Conservation (phyloP, 1,139 yeast species). For the Yamadazyma blattariae region DNA sequence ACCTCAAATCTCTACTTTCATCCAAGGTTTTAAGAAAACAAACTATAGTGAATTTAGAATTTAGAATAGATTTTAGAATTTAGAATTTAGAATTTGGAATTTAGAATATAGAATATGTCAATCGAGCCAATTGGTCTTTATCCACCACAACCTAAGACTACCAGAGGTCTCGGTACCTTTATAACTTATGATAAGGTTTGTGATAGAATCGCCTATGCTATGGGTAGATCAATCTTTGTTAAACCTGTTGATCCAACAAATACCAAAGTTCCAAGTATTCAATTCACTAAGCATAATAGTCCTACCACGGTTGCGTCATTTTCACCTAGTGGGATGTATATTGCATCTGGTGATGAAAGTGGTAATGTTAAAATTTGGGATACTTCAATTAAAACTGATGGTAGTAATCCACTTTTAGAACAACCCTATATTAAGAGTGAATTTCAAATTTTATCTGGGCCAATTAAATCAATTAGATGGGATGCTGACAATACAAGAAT, state of each 20-base stretch:
- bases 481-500: constrained; percentile 84
- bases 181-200: constrained; percentile 68
- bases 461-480: constrained; percentile 86
- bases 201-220: constrained; percentile 73
- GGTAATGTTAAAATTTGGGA: constrained; percentile 94
- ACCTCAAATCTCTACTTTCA: neutral
- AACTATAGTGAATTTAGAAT: too few relatives aligned
- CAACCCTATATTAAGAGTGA: constrained; percentile 61
- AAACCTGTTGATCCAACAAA: constrained; percentile 49
- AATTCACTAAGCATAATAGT: constrained; percentile 69
- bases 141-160: constrained; percentile 76
- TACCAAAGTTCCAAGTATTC: constrained; percentile 49
- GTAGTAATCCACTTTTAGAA: constrained; percentile 14
- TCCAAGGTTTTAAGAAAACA: too few relatives aligned
- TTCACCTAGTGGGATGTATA: constrained; percentile 84
- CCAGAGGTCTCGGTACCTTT: constrained; percentile 67
- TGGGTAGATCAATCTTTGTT: constrained; percentile 77
- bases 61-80: too few relatives aligned
- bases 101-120: neutral
- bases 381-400: constrained; percentile 25
- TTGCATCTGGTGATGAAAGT: constrained; percentile 88
- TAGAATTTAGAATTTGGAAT: too few relatives aligned
- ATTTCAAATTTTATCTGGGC: constrained; percentile 77
- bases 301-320: constrained; percentile 81
- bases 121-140: constrained; percentile 17